These are phyloP conservation scores for Lathyrus aphaca DNA, from an alignment of 306 rosid genomes.

Conservation along the genomic window DNA sequence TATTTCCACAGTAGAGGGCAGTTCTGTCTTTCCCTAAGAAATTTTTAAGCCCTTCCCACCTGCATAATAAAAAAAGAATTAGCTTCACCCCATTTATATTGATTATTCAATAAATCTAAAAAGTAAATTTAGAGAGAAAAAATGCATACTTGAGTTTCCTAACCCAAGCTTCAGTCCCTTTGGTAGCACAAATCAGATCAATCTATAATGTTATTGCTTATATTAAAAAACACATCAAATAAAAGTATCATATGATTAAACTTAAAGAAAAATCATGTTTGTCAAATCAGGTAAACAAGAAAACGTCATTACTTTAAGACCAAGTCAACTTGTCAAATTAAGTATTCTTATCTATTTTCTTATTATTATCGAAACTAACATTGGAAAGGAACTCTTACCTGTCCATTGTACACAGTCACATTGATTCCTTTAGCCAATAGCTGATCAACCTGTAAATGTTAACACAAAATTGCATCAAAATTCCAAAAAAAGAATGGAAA, in stretches of 20 bases:
- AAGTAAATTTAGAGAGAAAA: neutral
- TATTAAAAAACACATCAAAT: neutral
- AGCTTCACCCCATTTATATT: no score
- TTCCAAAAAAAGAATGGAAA: neutral
- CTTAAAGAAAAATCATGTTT: constrained; percentile 7
- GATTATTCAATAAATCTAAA: no score
- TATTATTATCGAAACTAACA: constrained; percentile 10
- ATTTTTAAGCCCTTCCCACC: constrained; percentile 78
- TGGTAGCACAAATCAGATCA: constrained; percentile 88
- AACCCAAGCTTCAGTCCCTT: constrained; percentile 89
- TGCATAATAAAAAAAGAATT: neutral
- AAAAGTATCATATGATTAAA: neutral
- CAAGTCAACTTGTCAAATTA: constrained; percentile 11
- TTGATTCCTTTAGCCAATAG: constrained; percentile 79
- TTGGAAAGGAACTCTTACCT: constrained; percentile 52
- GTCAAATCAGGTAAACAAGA: constrained; percentile 28
- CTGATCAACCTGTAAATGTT: constrained; percentile 66
- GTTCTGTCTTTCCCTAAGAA: constrained; percentile 61
- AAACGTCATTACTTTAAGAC: constrained; percentile 10
- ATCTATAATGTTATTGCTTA: constrained; percentile 48
- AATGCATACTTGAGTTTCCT: constrained; percentile 69
- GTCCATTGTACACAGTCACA: constrained; percentile 89
- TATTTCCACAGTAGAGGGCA: constrained; percentile 60
- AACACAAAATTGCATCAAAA: constrained; percentile 17
- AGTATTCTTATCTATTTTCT: constrained; percentile 14